Conservation (phyloP, 495 filamentous ascomycete genomes). For the Corynascus novoguineensis region DNA sequence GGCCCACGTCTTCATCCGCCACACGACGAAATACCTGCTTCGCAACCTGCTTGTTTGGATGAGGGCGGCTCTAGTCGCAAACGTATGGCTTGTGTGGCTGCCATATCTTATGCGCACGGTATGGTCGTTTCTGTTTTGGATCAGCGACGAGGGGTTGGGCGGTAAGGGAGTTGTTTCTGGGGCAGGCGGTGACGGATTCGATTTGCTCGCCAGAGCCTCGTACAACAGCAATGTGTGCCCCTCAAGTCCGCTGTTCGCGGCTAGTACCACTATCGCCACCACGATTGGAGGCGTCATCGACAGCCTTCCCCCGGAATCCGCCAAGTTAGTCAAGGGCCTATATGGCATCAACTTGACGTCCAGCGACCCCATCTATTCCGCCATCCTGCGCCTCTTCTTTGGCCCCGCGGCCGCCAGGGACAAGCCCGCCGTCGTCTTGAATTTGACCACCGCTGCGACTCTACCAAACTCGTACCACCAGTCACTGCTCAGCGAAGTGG, state of each 20-base stretch:
- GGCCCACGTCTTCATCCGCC: conserved; percentile 67
- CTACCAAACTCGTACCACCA: conserved; percentile 9
- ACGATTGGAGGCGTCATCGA: conserved; percentile 30
- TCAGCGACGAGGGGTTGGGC: conserved; percentile 86
- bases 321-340: conserved; percentile 25
- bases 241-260: conserved; percentile 40
- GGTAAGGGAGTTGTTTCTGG: conserved; percentile 3
- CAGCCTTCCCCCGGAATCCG: conserved; percentile 24
- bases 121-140: conserved; percentile 91
- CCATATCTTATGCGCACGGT: conserved; percentile 87
- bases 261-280: conserved; percentile 33
- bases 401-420: conserved; percentile 16
- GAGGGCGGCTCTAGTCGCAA: conserved; percentile 68
- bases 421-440: conserved; percentile 15
- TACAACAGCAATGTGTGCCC: conserved; percentile 35
- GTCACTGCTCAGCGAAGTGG: conserved; percentile 65
- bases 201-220: conserved; percentile 1
- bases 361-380: conserved; percentile 25
- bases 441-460: conserved; percentile 6
- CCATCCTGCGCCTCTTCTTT: conserved; percentile 25
- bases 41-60: conserved; percentile 69
- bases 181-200: background rate
- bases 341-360: conserved; percentile 26
- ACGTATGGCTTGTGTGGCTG: conserved; percentile 83
- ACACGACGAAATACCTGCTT: conserved; percentile 64